These are phyloP conservation scores for Solanum lignicaule DNA, from an alignment of 257 asterid species.

Conservation along the genomic window DNA sequence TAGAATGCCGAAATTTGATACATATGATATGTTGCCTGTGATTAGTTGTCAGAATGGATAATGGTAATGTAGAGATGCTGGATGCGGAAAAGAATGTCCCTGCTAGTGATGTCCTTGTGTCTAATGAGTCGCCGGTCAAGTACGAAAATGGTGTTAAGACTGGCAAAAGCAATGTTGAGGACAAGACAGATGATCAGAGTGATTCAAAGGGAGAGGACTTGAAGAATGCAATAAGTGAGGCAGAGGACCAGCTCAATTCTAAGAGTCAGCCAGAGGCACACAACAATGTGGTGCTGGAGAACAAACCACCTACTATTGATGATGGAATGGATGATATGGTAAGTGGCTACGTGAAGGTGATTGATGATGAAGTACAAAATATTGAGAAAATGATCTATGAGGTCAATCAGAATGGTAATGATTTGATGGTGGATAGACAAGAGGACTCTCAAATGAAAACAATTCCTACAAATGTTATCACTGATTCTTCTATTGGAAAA, in stretches of 20 bases:
- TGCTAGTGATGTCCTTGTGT: conserved; percentile 3
- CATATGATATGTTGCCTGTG: neutral
- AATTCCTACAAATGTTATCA: neutral
- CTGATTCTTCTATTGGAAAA: neutral
- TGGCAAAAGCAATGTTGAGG: neutral
- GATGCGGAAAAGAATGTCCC: conserved; percentile 23
- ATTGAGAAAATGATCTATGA: too few species aligned
- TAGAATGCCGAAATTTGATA: neutral
- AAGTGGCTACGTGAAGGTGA: conserved; percentile 14
- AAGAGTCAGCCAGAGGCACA: neutral
- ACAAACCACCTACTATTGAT: conserved; percentile 11
- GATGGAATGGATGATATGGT: conserved; percentile 13
- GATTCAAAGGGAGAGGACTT: neutral
- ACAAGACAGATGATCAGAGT: conserved; percentile 15
- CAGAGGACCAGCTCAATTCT: conserved; percentile 4
- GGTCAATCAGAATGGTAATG: neutral
- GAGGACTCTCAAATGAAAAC: neutral
- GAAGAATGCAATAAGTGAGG: conserved; percentile 5
- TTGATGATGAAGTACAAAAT: neutral
- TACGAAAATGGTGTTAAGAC: neutral
- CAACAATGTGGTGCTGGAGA: conserved; percentile 4
- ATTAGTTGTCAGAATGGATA: conserved; percentile 29
- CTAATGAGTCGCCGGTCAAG: neutral
- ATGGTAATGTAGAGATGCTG: conserved; percentile 39
- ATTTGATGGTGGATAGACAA: conserved; percentile 8